Percentiles rank a stretch among this genome's conserved stretches.
phyloP scores from a whole-genome alignment of 805 yeast genomes.

The Trichomonascus vanleenenianus region DNA sequence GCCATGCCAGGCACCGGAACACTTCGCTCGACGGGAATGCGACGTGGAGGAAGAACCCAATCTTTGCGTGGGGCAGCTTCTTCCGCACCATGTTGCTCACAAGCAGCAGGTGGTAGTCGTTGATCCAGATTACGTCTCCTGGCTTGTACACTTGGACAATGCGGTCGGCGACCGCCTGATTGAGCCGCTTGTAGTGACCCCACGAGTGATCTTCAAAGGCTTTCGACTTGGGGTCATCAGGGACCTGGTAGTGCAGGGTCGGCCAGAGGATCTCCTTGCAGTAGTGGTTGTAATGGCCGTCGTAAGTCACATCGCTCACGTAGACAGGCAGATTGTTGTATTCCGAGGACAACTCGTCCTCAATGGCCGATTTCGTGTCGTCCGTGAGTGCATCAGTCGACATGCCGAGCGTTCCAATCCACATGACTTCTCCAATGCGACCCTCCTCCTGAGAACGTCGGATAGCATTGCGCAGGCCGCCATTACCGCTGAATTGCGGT shows the following conservation, averaged over 20 bases:
- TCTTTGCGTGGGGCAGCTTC: conserved; percentile 69
- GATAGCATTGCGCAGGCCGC: conserved; percentile 81
- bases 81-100: conserved; percentile 80
- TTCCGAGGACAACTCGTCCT: conserved; percentile 35
- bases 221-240: conserved; percentile 88
- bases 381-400: conserved; percentile 77
- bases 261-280: conserved; percentile 98
- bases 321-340: conserved; percentile 59
- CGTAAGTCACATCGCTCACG: conserved; percentile 70
- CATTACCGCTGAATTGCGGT: conserved; percentile 70
- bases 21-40: conserved; percentile 96
- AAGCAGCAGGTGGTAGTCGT: conserved; percentile 84
- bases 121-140: conserved; percentile 84
- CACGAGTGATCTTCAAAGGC: conserved; percentile 95
- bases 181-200: conserved; percentile 70
- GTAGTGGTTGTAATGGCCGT: conserved; percentile 85
- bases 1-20: conserved; percentile 85
- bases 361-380: conserved; percentile 46
- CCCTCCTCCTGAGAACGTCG: conserved; percentile 40
- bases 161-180: conserved; percentile 72
- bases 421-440: conserved; percentile 34
- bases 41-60: conserved; percentile 87
- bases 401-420: conserved; percentile 92
- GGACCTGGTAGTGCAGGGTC: conserved; percentile 85
- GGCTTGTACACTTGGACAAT: conserved; percentile 55